A percentile compares a stretch with the other conserved stretches of the same genome.
These are phyloP conservation scores for Cyberlindnera veronae DNA, from an alignment of 805 yeast species.

Conservation along the genomic window DNA sequence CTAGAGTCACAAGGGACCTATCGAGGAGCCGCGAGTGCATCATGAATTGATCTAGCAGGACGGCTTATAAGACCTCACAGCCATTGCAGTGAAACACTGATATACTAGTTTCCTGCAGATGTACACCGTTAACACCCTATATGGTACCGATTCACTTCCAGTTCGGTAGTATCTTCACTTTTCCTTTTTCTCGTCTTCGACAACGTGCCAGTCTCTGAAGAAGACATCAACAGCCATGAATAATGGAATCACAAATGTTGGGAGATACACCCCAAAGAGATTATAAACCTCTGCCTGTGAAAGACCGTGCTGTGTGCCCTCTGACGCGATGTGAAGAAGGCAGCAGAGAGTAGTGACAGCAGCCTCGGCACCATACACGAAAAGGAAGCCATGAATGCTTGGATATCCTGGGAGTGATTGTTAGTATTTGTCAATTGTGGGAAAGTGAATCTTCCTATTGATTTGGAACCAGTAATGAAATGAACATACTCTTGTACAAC, in stretches of 20 bases:
- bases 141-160: too few relatives aligned
- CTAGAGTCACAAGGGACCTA: too few relatives aligned
- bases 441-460: not conserved
- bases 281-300: constrained; percentile 34
- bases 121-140: too few relatives aligned
- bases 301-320: constrained; percentile 34
- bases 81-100: too few relatives aligned
- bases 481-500: constrained; percentile 32
- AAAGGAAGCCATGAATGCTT: constrained; percentile 39
- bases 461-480: not conserved
- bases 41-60: too few relatives aligned
- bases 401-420: constrained; percentile 14
- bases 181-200: constrained; percentile 1
- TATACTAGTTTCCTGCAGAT: too few relatives aligned
- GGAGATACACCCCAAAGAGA: constrained; percentile 54
- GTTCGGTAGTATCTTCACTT: too few relatives aligned
- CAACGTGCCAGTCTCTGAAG: constrained; percentile 19
- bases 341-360: constrained; percentile 76
- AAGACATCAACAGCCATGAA: constrained; percentile 36
- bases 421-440: constrained; percentile 7
- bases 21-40: too few relatives aligned
- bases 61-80: too few relatives aligned
- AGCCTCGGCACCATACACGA: constrained; percentile 81
- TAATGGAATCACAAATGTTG: constrained; percentile 68
- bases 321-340: constrained; percentile 43